Evolutionary conservation across 1,284 basidiomycete species (phyloP).

Genomic region (Microbotryomycetes sp.): DNA sequence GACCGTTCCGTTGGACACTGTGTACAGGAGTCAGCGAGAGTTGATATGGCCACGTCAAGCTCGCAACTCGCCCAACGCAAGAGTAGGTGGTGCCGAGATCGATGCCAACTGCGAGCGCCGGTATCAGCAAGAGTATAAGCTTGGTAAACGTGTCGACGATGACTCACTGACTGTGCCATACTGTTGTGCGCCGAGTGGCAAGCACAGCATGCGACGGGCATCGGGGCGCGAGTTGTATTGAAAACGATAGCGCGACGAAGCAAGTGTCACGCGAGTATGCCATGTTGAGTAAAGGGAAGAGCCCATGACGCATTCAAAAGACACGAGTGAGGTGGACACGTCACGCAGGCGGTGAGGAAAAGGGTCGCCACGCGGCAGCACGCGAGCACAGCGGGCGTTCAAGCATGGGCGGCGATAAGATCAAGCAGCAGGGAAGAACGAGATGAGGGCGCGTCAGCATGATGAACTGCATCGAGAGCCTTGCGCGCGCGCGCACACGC

Average conservation of each 20-base stretch:
- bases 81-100: conserved; percentile 54
- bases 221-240: neutral
- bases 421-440: neutral
- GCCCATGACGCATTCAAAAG: neutral
- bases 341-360: neutral
- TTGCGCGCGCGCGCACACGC: neutral
- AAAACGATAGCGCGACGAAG: neutral
- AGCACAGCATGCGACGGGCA: neutral
- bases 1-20: conserved; percentile 84
- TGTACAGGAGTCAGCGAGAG: neutral
- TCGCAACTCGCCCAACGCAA: conserved; percentile 48
- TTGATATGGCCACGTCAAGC: neutral
- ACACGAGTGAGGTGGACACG: neutral
- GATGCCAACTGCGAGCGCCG: conserved; percentile 46
- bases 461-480: neutral
- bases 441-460: neutral
- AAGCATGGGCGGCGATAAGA: neutral
- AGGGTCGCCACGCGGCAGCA: neutral
- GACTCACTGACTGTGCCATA: neutral
- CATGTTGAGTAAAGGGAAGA: conserved; percentile 6
- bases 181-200: neutral
- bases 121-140: neutral
- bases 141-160: neutral
- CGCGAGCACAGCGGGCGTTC: neutral
- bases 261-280: conserved; percentile 12